These are phyloP conservation scores for Marasmius sp. DNA, from an alignment of 1,284 basidiomycete species.

Conservation along the genomic window DNA sequence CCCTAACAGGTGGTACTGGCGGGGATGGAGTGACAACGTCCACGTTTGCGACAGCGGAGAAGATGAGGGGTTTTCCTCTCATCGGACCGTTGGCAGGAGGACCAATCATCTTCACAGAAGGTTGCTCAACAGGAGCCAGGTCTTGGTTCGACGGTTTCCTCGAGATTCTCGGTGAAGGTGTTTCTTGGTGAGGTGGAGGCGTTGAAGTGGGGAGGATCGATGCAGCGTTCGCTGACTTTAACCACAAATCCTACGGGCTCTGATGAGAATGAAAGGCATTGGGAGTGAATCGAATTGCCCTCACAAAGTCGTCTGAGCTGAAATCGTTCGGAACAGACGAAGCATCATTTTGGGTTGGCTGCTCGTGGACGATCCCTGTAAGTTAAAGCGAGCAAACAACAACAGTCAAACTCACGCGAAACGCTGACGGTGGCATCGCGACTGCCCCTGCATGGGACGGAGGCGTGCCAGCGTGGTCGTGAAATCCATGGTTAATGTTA, in stretches of 20 bases:
- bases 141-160: not conserved
- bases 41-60: slow-evolving; percentile 31
- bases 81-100: slow-evolving; percentile 9
- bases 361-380: not conserved
- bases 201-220: not conserved
- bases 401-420: not conserved
- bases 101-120: not conserved
- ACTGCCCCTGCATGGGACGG: too few species aligned
- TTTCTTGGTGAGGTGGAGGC: too few species aligned
- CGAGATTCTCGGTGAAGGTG: not conserved
- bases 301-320: not conserved
- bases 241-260: not conserved
- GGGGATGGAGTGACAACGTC: slow-evolving; percentile 5
- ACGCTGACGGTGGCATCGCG: not conserved
- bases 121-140: not conserved
- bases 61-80: slow-evolving; percentile 40
- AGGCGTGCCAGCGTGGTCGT: not conserved
- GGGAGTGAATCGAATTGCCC: not conserved
- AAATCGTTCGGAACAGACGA: too few species aligned
- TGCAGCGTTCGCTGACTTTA: not conserved
- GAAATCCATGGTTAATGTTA: not conserved
- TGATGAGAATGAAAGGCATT: not conserved
- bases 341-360: not conserved
- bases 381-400: not conserved
- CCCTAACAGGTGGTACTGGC: not conserved